phyloP scores from a whole-genome alignment of 768 basidiomycete species.

The Mycena polygramma region DNA sequence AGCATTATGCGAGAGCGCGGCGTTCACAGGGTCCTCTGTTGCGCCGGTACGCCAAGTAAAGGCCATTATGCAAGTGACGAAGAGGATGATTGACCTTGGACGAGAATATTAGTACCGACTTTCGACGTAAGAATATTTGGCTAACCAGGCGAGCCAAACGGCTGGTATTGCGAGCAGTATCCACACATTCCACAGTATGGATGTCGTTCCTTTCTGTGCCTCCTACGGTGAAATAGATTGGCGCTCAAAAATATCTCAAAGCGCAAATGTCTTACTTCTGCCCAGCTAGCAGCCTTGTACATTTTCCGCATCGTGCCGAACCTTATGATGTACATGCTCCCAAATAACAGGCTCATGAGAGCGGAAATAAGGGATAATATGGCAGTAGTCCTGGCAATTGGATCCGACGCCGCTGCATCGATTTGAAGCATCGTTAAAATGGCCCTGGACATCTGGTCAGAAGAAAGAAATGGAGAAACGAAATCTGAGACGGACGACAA shows the following conservation, averaged over 20 bases:
- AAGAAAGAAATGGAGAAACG: background rate
- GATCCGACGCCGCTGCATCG: constrained; percentile 57
- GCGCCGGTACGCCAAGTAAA: constrained; percentile 65
- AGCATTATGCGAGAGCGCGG: constrained; percentile 44
- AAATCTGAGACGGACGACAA: constrained; percentile 21
- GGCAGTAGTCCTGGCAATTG: constrained; percentile 64
- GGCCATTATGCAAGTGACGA: constrained; percentile 60
- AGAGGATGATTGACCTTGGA: constrained; percentile 61
- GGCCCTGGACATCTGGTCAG: constrained; percentile 14
- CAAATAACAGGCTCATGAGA: constrained; percentile 69
- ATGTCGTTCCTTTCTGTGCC: constrained; percentile 46
- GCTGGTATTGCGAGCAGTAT: constrained; percentile 65
- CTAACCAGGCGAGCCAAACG: constrained; percentile 67
- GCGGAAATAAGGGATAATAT: constrained; percentile 68
- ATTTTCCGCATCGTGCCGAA: constrained; percentile 75
- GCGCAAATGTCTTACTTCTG: constrained; percentile 56
- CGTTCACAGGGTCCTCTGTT: constrained; percentile 40
- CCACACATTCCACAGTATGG: constrained; percentile 64
- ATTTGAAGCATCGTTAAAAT: constrained; percentile 38
- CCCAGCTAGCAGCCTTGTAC: constrained; percentile 71
- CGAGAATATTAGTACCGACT: background rate
- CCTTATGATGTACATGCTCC: constrained; percentile 70
- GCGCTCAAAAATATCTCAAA: background rate
- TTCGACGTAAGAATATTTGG: background rate
- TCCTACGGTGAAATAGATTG: constrained; percentile 49